Base-by-base conservation (phyloP, 805 yeast species). In the Candida sonorensis region DNA sequence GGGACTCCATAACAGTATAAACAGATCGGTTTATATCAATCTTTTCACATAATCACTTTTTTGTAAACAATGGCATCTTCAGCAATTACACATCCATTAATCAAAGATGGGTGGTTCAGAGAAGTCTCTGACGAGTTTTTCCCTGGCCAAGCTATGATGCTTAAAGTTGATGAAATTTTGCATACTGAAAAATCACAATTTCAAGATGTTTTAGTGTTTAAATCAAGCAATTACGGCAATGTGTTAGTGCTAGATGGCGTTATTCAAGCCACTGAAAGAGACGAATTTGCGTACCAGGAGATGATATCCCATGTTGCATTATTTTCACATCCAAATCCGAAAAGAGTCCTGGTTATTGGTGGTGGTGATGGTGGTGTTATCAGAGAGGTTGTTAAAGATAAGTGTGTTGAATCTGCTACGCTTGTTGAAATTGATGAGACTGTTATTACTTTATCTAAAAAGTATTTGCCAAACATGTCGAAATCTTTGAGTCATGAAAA, bases 301-400 rank as follows among this genome's bases (percentile, higher is more conserved):
- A 92, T 90, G 97, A 90, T 90, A 61, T 68, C 97, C 25, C 97
- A 90, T 63, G 70, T 92, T 53, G 95, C 95, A 6, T 54, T 92
- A 61, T 83, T 81, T 74, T 77, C 92, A 33, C 97, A 92, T 64
- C 88, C 95, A 50, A 78, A 84, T 66, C 97, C 97, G 37, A 85
- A 84, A 70, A 80, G 72, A 50, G 97, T 94, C 16, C 69, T 90
- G 35, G 97, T 90, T 42, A 83, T 90, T 53, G 98, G 98, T 38
- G 98, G 98, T 44, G 98, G 98, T 54, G 98, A 90, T 60, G 98
- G 98, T 50, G 97, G 97, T 62, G 97, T 90, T 32, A 72, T 90
- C 52, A 77, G 97, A 64, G 97, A 90, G 64, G 72, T 88, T 54
- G 84, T 87, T 54, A 90, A 90, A 65, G 96, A 90, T 63, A 77